A percentile compares a stretch with the other conserved stretches of the same genome.
phyloP scores from a whole-genome alignment of 2,329 filamentous ascomycete species.

The Fusarium kyushuense region DNA sequence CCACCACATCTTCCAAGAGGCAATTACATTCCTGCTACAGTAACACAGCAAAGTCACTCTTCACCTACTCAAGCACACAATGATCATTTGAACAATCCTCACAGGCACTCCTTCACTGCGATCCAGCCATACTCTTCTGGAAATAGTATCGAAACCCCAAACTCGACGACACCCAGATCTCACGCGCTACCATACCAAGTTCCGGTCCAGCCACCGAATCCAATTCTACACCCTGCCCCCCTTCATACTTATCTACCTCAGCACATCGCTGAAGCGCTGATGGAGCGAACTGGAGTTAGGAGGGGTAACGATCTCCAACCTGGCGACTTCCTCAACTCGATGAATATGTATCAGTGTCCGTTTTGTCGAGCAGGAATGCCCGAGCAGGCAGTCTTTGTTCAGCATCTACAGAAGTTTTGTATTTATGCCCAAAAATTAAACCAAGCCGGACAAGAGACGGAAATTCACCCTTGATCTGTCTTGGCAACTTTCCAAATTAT shows the following conservation, averaged over 20 bases:
- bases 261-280: background rate
- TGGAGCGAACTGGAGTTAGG: background rate
- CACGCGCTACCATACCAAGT: background rate
- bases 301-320: background rate
- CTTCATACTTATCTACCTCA: background rate
- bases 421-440: background rate
- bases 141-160: background rate
- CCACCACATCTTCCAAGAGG: background rate
- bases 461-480: background rate
- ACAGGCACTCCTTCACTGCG: background rate
- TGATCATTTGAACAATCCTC: background rate
- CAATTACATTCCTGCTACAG: background rate
- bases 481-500: background rate
- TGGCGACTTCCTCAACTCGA: conserved; percentile 10
- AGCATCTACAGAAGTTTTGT: conserved; percentile 17
- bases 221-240: background rate
- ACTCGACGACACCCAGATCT: conserved; percentile 12
- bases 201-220: background rate
- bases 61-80: background rate
- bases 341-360: conserved; percentile 13
- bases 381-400: background rate
- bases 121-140: conserved; percentile 5
- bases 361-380: conserved; percentile 9
- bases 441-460: background rate
- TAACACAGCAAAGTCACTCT: background rate